Percentiles rank a stretch among this genome's conserved stretches.
Evolutionary conservation across 75 land plant species (phyloP).

Genomic region (Sequoiadendron giganteum): DNA sequence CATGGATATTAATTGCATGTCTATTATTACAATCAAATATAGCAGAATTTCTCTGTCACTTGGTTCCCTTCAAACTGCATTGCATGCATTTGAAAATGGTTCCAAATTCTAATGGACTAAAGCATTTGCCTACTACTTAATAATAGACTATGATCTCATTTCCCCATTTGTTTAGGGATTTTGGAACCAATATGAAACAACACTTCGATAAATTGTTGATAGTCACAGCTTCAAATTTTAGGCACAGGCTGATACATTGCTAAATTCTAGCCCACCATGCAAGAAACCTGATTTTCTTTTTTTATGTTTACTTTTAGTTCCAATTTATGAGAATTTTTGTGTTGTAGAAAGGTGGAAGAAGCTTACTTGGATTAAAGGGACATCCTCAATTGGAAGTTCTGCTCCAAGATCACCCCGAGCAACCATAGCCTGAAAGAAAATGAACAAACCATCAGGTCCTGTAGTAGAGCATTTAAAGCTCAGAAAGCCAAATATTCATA

Average conservation of each 20-base stretch:
- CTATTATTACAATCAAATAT: background rate
- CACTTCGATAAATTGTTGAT: background rate
- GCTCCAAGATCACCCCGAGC: constrained; percentile 99
- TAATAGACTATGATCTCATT: background rate
- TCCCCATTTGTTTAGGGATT: background rate
- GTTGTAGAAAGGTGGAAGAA: background rate
- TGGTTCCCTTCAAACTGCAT: background rate
- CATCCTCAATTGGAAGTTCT: constrained; percentile 94
- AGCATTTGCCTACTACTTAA: background rate
- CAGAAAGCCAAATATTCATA: background rate
- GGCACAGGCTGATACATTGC: background rate
- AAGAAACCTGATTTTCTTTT: background rate
- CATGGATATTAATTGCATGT: too few species aligned
- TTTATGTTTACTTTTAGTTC: background rate
- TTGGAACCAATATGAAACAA: background rate
- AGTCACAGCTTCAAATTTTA: background rate
- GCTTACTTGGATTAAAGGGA: constrained; percentile 84
- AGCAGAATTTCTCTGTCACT: background rate
- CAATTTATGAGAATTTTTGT: background rate
- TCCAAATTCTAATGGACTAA: background rate
- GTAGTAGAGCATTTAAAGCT: background rate
- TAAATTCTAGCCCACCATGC: background rate
- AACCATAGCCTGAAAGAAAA: constrained; percentile 78
- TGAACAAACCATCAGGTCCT: background rate
- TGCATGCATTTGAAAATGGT: background rate